A percentile compares a stretch with the other conserved stretches of the same genome.
Evolutionary conservation across 78 protist genomes (phyloP).

Genomic region (Speleostelium caveatum): DNA sequence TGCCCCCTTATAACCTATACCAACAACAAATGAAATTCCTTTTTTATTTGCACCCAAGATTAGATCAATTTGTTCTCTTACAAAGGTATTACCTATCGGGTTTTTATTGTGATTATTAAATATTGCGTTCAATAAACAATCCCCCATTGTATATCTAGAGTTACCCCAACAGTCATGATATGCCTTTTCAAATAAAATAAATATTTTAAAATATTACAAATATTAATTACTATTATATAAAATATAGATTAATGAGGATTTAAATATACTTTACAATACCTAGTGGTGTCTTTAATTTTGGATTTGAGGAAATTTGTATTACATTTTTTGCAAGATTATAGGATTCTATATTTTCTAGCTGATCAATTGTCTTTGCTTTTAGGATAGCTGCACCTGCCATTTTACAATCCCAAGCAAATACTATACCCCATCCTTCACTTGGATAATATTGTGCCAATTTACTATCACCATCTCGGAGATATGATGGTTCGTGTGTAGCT

Average conservation of each 20-base stretch:
- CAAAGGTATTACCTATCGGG: not conserved
- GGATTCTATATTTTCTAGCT: no score
- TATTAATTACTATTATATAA: no score
- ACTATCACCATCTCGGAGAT: no score
- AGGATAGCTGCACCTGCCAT: constrained; percentile 26
- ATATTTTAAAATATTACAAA: no score
- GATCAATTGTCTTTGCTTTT: no score
- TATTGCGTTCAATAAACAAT: constrained; percentile 39
- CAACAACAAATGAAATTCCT: constrained; percentile 43
- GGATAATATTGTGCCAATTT: constrained; percentile 21
- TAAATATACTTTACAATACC: no score
- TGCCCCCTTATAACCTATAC: constrained; percentile 53
- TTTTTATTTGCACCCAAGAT: constrained; percentile 48
- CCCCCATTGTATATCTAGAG: constrained; percentile 56
- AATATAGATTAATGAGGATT: no score
- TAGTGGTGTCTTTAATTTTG: no score
- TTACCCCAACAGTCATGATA: constrained; percentile 49
- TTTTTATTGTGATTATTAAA: not conserved
- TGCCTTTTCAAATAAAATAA: no score
- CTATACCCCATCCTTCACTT: not conserved
- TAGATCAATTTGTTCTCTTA: constrained; percentile 7
- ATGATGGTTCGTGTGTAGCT: constrained; percentile 20
- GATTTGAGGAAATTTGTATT: no score
- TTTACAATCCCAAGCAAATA: not conserved
- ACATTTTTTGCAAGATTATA: no score